Conservation (phyloP, 208 protist genomes). For the Entamoeba invadens region DNA sequence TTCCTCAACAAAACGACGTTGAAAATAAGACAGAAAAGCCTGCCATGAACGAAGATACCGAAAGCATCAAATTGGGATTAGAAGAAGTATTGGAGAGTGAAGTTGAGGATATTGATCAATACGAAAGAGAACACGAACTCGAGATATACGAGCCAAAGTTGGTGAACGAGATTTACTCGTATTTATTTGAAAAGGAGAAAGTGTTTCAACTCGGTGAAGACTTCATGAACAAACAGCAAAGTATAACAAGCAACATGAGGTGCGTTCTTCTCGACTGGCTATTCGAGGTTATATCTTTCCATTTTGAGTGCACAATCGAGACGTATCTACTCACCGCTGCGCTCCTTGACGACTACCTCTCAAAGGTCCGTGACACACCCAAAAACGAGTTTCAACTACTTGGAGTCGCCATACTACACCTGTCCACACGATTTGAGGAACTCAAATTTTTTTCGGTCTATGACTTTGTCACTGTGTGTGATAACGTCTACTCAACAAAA, state of each 20-base stretch:
- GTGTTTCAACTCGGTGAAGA: background rate
- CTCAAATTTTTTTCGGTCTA: background rate
- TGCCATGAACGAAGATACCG: no score
- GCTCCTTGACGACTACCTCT: background rate
- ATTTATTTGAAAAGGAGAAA: background rate
- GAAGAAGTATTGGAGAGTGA: background rate
- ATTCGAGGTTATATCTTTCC: background rate
- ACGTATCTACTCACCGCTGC: background rate
- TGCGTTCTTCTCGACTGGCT: background rate
- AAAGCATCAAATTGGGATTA: no score
- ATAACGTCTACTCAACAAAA: background rate
- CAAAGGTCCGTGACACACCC: no score
- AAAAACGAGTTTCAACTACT: conserved; percentile 45
- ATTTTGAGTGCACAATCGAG: background rate
- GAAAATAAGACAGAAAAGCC: no score
- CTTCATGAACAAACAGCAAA: background rate
- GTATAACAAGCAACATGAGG: background rate
- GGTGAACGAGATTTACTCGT: background rate
- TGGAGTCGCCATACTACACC: conserved; percentile 29
- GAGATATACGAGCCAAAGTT: background rate
- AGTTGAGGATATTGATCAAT: background rate
- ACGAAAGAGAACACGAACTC: background rate
- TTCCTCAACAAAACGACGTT: no score
- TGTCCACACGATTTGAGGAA: conserved; percentile 32
- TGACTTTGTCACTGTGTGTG: conserved; percentile 8